A percentile compares a stretch with the other conserved stretches of the same genome.
Conservation (phyloP, 2,329 filamentous ascomycete genomes). For the Orbilia ellipsospora region DNA sequence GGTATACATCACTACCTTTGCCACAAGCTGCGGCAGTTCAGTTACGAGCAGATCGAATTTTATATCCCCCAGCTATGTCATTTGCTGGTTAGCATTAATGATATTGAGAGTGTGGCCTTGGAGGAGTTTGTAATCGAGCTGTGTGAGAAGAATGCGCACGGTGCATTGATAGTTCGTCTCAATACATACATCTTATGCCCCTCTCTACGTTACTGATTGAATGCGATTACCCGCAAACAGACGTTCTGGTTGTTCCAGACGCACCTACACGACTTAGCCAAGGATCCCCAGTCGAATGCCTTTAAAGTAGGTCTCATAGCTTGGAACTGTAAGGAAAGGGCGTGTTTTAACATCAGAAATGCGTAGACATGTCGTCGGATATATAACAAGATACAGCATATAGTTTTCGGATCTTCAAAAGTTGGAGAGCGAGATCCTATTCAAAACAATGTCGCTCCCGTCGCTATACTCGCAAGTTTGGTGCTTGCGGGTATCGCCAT, state of each 20-base stretch:
- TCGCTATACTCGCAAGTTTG: slow-evolving; percentile 82
- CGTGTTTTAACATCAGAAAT: not conserved
- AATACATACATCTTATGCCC: slow-evolving; percentile 24
- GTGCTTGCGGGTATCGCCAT: slow-evolving; percentile 80
- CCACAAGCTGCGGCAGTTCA: slow-evolving; percentile 87
- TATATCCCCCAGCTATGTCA: slow-evolving; percentile 89
- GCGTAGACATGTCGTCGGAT: slow-evolving; percentile 79
- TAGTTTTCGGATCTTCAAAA: slow-evolving; percentile 78
- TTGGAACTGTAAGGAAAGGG: not conserved
- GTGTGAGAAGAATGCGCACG: slow-evolving; percentile 87
- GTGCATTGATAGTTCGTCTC: slow-evolving; percentile 77
- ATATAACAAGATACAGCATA: slow-evolving; percentile 88
- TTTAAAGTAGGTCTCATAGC: slow-evolving; percentile 66
- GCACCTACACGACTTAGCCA: slow-evolving; percentile 82
- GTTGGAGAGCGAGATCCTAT: slow-evolving; percentile 67
- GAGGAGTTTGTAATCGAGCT: slow-evolving; percentile 88
- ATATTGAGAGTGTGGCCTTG: slow-evolving; percentile 91
- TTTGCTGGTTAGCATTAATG: slow-evolving; percentile 80
- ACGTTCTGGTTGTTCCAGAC: slow-evolving; percentile 93
- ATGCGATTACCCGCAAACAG: slow-evolving; percentile 64
- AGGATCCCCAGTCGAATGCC: slow-evolving; percentile 77
- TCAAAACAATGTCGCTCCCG: slow-evolving; percentile 78
- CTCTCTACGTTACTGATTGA: slow-evolving; percentile 52
- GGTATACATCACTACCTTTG: slow-evolving; percentile 90
- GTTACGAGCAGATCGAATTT: slow-evolving; percentile 92